Evolutionary conservation across 2,329 filamentous ascomycete species (phyloP).

Genomic region (Fusarium camptoceras): DNA sequence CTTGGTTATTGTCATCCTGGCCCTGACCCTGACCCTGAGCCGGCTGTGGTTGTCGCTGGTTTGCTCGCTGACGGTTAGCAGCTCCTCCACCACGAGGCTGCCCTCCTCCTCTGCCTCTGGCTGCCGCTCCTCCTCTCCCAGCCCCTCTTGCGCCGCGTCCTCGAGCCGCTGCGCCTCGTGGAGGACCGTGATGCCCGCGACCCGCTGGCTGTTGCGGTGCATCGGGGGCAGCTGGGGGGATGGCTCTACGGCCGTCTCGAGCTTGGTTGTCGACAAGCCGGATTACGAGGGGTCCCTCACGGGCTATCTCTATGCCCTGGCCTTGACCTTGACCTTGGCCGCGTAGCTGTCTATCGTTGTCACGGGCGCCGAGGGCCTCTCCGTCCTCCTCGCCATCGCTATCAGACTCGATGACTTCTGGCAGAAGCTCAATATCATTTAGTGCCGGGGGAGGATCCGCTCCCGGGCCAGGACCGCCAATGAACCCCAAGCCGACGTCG

Average conservation of each 20-base stretch:
- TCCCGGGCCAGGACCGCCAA: slow-evolving; percentile 51
- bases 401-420: slow-evolving; percentile 50
- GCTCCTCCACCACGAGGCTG: slow-evolving; percentile 43
- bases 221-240: slow-evolving; percentile 48
- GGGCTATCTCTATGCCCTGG: slow-evolving; percentile 60
- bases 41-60: slow-evolving; percentile 40
- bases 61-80: slow-evolving; percentile 40
- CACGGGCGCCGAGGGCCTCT: slow-evolving; percentile 44
- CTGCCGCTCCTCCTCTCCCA: slow-evolving; percentile 31
- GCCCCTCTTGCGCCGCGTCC: slow-evolving; percentile 40
- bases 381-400: slow-evolving; percentile 50
- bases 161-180: slow-evolving; percentile 39
- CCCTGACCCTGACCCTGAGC: slow-evolving; percentile 41
- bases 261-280: slow-evolving; percentile 60
- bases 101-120: slow-evolving; percentile 45
- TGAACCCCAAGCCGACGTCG: slow-evolving; percentile 60
- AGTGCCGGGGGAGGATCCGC: slow-evolving; percentile 26
- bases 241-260: slow-evolving; percentile 44
- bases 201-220: slow-evolving; percentile 47
- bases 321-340: slow-evolving; percentile 46
- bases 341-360: slow-evolving; percentile 44
- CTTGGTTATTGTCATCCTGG: slow-evolving; percentile 40
- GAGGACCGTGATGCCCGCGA: slow-evolving; percentile 44
- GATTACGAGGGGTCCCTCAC: slow-evolving; percentile 68
- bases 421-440: slow-evolving; percentile 37